Base-by-base conservation (phyloP, 805 yeast genomes). In the Saturnispora diversa region DNA sequence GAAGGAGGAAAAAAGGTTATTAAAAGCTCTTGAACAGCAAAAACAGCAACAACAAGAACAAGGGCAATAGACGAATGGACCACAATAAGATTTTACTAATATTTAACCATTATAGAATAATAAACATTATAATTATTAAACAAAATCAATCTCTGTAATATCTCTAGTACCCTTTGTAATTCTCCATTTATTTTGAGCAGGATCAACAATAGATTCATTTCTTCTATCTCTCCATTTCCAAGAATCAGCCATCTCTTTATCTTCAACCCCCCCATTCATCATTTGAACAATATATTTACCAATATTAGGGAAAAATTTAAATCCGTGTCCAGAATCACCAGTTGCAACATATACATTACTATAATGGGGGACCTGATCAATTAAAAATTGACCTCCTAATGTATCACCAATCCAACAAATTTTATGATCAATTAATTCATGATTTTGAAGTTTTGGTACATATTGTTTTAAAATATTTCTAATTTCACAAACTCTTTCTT, bases 251-350 rank as follows among this genome's bases (percentile, higher is more conserved):
- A 55, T 47, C 3, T 51, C 55, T 3, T 35, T 20, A n/a, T 48
- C 49, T 10, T 26, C 24, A 28, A 65, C 45, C 1, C 37, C 42
- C 3, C 56, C 59, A 23, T 60, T 58, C 13, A 66, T 34, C 33
- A 50, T 58, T 26, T 51, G 49, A 4, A 44, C 35, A 15, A 68
- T 64, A 44, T 68, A 69, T 36, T 59, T 60, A 1, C 74, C 73
- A 39, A 69, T 65, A 31, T 58, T 64, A 11, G 74, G 74, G 24
- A 69, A 47, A 34, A 66, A 65, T 49, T 69, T 69, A 48, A 57
- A 68, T 2, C 59, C 70, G 49, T 69, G 73, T 9, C 72, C 70
- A 3, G 71, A 60, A 48, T 68, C 72, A 13, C 73, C 74, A 5
- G 66, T 56, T 0, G 70, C 71, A 20, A 69, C 63, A 35, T 40